A percentile compares a stretch with the other conserved stretches of the same genome.
Evolutionary conservation across 495 filamentous ascomycete genomes (phyloP).

Genomic region (Hamigera avellanea): DNA sequence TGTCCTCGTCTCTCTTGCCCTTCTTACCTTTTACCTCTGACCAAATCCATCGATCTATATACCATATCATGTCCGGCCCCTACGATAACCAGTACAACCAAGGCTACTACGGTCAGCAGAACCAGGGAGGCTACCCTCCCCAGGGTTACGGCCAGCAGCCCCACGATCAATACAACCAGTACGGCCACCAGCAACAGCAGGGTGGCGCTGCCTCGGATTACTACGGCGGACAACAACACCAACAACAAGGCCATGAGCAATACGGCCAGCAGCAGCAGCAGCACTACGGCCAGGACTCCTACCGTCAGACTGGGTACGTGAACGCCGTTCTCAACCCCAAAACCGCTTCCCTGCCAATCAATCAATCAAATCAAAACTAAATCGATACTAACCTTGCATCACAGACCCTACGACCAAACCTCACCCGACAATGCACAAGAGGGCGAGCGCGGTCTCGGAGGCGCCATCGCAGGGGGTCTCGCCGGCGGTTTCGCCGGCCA

Average conservation of each 20-base stretch:
- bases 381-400: slow-evolving; percentile 5
- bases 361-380: background rate
- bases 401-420: slow-evolving; percentile 9
- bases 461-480: slow-evolving; percentile 34
- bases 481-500: slow-evolving; percentile 36
- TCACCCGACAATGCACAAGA: slow-evolving; percentile 31
- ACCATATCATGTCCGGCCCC: slow-evolving; percentile 27
- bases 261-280: slow-evolving; percentile 1
- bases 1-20: slow-evolving; percentile 5
- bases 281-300: slow-evolving; percentile 11
- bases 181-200: slow-evolving; percentile 12
- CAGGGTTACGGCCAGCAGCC: slow-evolving; percentile 14
- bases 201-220: background rate
- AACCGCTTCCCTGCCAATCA: background rate
- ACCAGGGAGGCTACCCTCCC: slow-evolving; percentile 9
- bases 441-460: slow-evolving; percentile 36
- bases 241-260: slow-evolving; percentile 3
- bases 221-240: slow-evolving; percentile 6
- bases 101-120: slow-evolving; percentile 16
- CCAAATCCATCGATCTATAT: slow-evolving; percentile 1
- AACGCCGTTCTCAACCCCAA: background rate
- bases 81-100: slow-evolving; percentile 30
- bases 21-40: slow-evolving; percentile 1
- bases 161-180: slow-evolving; percentile 17
- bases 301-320: slow-evolving; percentile 11